These are phyloP conservation scores for Sphenostylis stenocarpa DNA, from an alignment of 306 rosid species.

Conservation along the genomic window DNA sequence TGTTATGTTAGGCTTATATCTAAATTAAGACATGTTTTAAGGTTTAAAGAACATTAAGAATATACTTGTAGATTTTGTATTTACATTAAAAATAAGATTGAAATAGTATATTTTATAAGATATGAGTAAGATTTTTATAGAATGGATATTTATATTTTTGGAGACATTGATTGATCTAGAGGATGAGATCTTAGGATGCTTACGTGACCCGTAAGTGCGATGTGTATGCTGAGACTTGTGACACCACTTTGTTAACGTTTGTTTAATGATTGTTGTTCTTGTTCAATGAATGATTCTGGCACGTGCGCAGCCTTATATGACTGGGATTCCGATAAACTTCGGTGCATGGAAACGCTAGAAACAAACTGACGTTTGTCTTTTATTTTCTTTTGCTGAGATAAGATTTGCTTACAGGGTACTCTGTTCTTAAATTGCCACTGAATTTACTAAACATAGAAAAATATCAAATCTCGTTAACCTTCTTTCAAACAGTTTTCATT, in stretches of 20 bases:
- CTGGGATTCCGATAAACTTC: conserved; percentile 13
- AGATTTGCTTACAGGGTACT: not conserved
- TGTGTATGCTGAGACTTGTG: not conserved
- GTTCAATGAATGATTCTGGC: conserved; percentile 38
- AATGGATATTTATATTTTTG: too few species aligned
- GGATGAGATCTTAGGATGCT: not conserved
- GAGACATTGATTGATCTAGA: too few species aligned
- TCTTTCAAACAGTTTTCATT: too few species aligned
- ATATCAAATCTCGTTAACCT: too few species aligned
- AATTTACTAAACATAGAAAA: not conserved
- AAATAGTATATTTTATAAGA: too few species aligned
- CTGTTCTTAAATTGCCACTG: not conserved
- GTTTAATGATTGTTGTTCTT: not conserved
- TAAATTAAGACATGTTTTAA: too few species aligned
- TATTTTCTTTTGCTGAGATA: not conserved
- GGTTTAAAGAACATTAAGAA: too few species aligned
- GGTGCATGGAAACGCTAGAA: not conserved
- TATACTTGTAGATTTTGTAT: too few species aligned
- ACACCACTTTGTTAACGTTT: not conserved
- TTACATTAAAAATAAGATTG: too few species aligned
- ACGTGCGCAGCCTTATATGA: conserved; percentile 60
- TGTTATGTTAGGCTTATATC: too few species aligned
- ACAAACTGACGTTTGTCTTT: not conserved
- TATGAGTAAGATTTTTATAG: too few species aligned
- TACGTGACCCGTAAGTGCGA: conserved; percentile 45